Percentiles rank a stretch among this genome's conserved stretches.
These are phyloP conservation scores for Grigorovia humatica DNA, from an alignment of 805 yeast species.

Conservation along the genomic window DNA sequence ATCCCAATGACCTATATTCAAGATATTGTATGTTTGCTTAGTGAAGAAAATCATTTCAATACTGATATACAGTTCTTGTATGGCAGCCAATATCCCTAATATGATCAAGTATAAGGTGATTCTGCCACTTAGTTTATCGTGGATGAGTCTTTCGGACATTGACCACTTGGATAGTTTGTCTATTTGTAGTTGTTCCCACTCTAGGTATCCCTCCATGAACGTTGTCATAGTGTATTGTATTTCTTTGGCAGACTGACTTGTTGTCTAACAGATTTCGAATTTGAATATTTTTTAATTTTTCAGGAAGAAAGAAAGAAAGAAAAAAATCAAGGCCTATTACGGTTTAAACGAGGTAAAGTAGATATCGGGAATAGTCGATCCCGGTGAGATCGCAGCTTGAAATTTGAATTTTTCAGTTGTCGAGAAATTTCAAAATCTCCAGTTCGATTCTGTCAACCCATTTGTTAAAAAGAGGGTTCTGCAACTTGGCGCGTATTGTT, in stretches of 20 bases:
- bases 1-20: constrained; percentile 23
- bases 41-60: constrained; percentile 27
- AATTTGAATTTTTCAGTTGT: not conserved
- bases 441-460: constrained; percentile 18
- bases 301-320: no score
- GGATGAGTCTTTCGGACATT: constrained; percentile 9
- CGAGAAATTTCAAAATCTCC: constrained; percentile 4
- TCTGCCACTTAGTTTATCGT: constrained; percentile 24
- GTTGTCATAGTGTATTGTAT: not conserved
- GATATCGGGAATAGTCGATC: not conserved
- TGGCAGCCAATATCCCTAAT: constrained; percentile 25
- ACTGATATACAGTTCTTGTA: constrained; percentile 27
- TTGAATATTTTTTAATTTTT: no score
- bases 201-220: not conserved
- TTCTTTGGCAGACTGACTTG: no score
- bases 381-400: not conserved
- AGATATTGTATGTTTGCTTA: constrained; percentile 25
- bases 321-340: no score
- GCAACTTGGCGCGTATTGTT: constrained; percentile 13
- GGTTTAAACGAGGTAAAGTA: not conserved
- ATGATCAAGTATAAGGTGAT: constrained; percentile 25
- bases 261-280: no score
- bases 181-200: not conserved
- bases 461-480: constrained; percentile 18
- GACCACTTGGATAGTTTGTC: not conserved